Evolutionary conservation across 495 filamentous ascomycete species (phyloP).

Genomic region (Aspergillus hancockii): DNA sequence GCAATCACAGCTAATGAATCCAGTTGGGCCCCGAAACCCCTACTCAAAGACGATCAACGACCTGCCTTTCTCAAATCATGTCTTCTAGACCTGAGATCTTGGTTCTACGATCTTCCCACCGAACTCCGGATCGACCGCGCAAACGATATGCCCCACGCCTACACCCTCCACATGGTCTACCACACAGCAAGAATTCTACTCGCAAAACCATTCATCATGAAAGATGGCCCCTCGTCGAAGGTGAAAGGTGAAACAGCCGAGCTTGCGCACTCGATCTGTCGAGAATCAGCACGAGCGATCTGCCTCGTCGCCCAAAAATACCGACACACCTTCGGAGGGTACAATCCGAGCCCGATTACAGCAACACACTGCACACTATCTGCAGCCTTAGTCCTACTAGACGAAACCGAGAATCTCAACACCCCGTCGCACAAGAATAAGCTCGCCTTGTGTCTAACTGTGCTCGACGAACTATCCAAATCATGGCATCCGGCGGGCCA

Average conservation of each 20-base stretch:
- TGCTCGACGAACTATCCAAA: slow-evolving; percentile 14
- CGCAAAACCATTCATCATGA: slow-evolving; percentile 20
- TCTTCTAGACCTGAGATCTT: slow-evolving; percentile 31
- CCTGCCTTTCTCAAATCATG: slow-evolving; percentile 29
- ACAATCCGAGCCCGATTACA: slow-evolving; percentile 31
- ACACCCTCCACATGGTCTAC: slow-evolving; percentile 34
- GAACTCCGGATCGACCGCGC: slow-evolving; percentile 23
- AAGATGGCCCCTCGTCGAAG: neutral
- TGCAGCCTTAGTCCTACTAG: slow-evolving; percentile 20
- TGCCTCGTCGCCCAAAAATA: slow-evolving; percentile 30
- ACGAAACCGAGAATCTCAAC: slow-evolving; percentile 1
- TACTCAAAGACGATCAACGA: slow-evolving; percentile 21
- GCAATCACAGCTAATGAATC: too few species aligned
- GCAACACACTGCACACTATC: slow-evolving; percentile 33
- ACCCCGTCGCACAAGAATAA: slow-evolving; percentile 5
- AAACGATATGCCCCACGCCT: slow-evolving; percentile 26
- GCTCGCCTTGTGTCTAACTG: slow-evolving; percentile 12
- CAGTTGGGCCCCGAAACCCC: slow-evolving; percentile 31
- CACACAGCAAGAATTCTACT: slow-evolving; percentile 29
- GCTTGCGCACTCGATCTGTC: slow-evolving; percentile 18
- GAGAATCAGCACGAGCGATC: slow-evolving; percentile 22
- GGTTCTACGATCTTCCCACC: slow-evolving; percentile 30
- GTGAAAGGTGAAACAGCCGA: neutral
- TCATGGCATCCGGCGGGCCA: slow-evolving; percentile 13
- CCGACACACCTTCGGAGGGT: slow-evolving; percentile 30